These are phyloP conservation scores for Beta vulgaris DNA, from an alignment of 148 eudicot species.

Conservation along the genomic window DNA sequence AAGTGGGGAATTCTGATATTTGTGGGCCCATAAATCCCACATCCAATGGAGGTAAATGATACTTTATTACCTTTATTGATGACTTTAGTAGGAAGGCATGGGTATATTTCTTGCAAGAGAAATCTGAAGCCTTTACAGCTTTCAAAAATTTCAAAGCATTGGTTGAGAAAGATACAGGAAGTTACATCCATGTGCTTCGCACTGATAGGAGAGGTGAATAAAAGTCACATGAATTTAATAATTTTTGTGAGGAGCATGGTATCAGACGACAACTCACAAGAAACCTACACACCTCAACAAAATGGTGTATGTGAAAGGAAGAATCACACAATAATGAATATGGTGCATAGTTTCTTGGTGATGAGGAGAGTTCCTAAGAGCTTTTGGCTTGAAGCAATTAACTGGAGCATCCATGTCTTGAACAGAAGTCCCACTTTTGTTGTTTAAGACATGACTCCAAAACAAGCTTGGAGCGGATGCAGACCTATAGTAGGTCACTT, in stretches of 20 bases:
- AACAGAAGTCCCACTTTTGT: slow-evolving; percentile 23
- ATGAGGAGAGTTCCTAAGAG: slow-evolving; percentile 13
- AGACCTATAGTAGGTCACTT: slow-evolving; percentile 1
- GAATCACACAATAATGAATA: slow-evolving; percentile 27
- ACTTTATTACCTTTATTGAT: no score
- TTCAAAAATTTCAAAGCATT: slow-evolving; percentile 4
- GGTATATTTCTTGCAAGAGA: not conserved
- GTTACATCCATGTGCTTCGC: no score
- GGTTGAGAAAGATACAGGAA: not conserved
- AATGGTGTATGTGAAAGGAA: not conserved
- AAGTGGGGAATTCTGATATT: slow-evolving; percentile 15
- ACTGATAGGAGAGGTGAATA: no score
- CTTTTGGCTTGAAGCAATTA: slow-evolving; percentile 22
- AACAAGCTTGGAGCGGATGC: slow-evolving; percentile 14
- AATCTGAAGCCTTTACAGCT: slow-evolving; percentile 7
- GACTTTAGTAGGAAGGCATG: no score
- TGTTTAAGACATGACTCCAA: slow-evolving; percentile 14
- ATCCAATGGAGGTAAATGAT: slow-evolving; percentile 19
- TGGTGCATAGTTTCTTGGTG: slow-evolving; percentile 17
- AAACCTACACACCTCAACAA: no score
- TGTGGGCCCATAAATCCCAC: slow-evolving; percentile 17
- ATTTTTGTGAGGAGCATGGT: no score
- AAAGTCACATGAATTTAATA: no score
- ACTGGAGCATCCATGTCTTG: slow-evolving; percentile 21
- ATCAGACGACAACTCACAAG: no score